Percentiles rank a stretch among this genome's conserved stretches.
Conservation (phyloP, 306 rosid genomes). For the Glycyrrhiza uralensis region DNA sequence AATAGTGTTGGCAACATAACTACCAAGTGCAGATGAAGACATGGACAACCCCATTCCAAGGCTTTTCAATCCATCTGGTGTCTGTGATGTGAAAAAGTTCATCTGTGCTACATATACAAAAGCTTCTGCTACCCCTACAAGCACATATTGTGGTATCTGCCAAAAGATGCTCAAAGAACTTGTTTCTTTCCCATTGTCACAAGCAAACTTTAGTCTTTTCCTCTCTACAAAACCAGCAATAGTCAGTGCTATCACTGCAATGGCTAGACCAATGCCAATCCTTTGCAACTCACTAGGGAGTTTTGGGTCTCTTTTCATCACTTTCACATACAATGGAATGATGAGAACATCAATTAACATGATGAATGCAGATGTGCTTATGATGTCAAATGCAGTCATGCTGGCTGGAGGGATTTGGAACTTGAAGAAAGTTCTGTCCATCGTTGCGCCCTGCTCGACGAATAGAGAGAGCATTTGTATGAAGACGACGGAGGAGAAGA, state of each 20-base stretch:
- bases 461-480: constrained; percentile 59
- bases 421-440: constrained; percentile 38
- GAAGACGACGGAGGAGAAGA: constrained; percentile 55
- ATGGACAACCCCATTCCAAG: constrained; percentile 55
- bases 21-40: constrained; percentile 56
- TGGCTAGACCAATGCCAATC: constrained; percentile 50
- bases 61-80: constrained; percentile 57
- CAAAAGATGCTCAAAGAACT: constrained; percentile 58
- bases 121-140: constrained; percentile 56
- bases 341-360: constrained; percentile 38
- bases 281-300: constrained; percentile 44
- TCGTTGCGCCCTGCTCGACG: constrained; percentile 59
- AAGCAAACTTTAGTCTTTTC: constrained; percentile 31
- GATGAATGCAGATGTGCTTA: constrained; percentile 51
- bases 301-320: constrained; percentile 40
- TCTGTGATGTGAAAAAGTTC: constrained; percentile 51
- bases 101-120: constrained; percentile 54
- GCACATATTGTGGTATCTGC: constrained; percentile 61
- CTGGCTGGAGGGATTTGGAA: constrained; percentile 59
- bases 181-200: constrained; percentile 20
- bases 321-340: constrained; percentile 32
- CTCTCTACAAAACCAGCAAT: constrained; percentile 51
- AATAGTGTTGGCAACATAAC: constrained; percentile 48
- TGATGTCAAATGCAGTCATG: constrained; percentile 61
- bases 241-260: constrained; percentile 41